Evolutionary conservation across 2,329 filamentous ascomycete genomes (phyloP).

Genomic region (Alternaria gaisen): DNA sequence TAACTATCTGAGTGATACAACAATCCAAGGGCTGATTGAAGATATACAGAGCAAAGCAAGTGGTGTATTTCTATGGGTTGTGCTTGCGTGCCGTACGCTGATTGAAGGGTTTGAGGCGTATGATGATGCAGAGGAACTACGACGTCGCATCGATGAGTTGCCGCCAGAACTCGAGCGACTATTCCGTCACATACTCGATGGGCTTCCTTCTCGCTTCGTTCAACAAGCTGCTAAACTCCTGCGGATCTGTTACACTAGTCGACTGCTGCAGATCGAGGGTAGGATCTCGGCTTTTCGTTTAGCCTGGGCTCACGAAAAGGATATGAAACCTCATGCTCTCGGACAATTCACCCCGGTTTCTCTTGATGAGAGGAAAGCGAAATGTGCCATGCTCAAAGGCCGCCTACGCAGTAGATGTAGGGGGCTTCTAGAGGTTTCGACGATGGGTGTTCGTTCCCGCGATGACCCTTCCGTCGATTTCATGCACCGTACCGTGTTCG

Average conservation of each 20-base stretch:
- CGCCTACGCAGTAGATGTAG: no score
- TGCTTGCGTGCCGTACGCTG: slow-evolving; percentile 3
- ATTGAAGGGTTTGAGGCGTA: neutral
- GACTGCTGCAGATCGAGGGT: no score
- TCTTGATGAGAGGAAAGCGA: no score
- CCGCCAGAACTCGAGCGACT: neutral
- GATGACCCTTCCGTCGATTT: no score
- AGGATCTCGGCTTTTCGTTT: no score
- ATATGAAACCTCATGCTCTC: no score
- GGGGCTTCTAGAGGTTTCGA: no score
- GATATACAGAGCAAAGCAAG: neutral
- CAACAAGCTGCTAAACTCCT: neutral
- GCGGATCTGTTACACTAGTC: no score
- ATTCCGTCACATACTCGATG: neutral
- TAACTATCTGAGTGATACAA: neutral
- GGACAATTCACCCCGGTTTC: no score
- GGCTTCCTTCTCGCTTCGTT: neutral
- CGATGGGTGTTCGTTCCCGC: no score
- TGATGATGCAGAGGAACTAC: neutral
- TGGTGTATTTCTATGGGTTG: slow-evolving; percentile 3
- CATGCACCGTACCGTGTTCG: no score
- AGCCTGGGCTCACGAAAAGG: neutral
- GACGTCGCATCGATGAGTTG: neutral
- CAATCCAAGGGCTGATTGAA: neutral
- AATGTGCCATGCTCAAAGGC: no score